Base-by-base conservation (phyloP, 352 stramenopile genomes). In the Plasmopara muralis region DNA sequence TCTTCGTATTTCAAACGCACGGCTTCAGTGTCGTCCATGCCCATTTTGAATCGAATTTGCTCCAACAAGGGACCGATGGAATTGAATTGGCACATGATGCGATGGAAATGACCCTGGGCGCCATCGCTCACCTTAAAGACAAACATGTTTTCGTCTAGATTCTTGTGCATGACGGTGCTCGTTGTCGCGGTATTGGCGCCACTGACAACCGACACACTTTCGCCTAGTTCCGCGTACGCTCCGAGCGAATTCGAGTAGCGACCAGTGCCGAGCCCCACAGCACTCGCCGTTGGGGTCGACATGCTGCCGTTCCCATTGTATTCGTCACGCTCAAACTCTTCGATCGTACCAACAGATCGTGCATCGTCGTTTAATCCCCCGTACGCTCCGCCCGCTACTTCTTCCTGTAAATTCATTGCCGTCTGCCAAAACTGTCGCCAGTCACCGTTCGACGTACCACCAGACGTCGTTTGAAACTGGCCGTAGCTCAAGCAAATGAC, bases 391-490 rank as follows among this genome's bases (percentile, higher is more conserved):
- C 79, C 80, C 6, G 83, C 70, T 12, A 71, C 64, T 58, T 95
- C 79, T 39, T 95, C 85, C 50, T 95, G 81, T 7, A 93, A 53
- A 40, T 90, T 88, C 70, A 95, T 87, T 0, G 83, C 83, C 0
- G 76, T 89, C 52, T 95, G 83, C 85, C 85, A 95, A 55, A 95
- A 95, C 55, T 90, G 78, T 15, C 80, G 70, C 85, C 85, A 95
- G 59, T 93, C 85, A 16, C 83, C 83, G 38, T 83, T 83, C 1
- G 69, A 79, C 20, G 59, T 78, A 16, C 76, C 77, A 46, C 70
- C 68, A n/a, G 76, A 83, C 6, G 83, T 87, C 48, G 83, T 89
- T 14, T 81, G 77, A 56, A 95, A 95, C 66, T 95, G 84, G 9
- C 81, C 80, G 43, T 92, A 95, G 52, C 82, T 95, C 53, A 95